Evolutionary conservation across 2,329 filamentous ascomycete species (phyloP), one percentile per base, ranked within the genome.

Genomic region (Clonostachys chloroleuca): DNA sequence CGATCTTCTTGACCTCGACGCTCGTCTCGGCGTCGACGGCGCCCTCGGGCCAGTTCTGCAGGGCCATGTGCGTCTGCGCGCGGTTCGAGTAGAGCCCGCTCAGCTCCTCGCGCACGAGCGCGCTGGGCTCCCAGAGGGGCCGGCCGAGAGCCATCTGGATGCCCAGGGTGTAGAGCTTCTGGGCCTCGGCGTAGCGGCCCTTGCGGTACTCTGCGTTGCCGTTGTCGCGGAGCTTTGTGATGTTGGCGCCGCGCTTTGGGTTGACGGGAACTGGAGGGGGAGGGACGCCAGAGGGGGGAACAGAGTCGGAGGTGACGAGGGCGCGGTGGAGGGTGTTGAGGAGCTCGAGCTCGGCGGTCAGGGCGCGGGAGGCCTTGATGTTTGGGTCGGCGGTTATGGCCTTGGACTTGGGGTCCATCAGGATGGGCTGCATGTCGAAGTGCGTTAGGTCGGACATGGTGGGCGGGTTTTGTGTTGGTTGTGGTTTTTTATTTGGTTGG

Each of bases 201-300:
- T 92, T 92, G 67, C 89, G 87, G 75, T 89, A 92, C 56, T 88
- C 83, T 49, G 73, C 73, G 74, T 96, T 96, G 59, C 90, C 92
- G 48, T 80, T 80, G 65, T 97, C 94, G 64, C 91, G 89, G 55
- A 97, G 84, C 72, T 97, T 97, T 69, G 77, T 82, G 68, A 99
- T 87, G 63, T 92, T 84, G 35, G 89, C 90, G 54, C 81, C 85
- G 61, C 92, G 89, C 73, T 96, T 96, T 45, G 90, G 92, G 75
- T 96, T 95, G 52, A 96, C 86, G 50, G 92, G 92, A 40, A 95
- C 79, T 0, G 94, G 94, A 0, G 92, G 87, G 6, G 92, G 91
- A 0, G 92, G 92, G 17, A 90, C 74, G 43, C 70, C 77, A 49
- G 81, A 77, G 33, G 73, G 66, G 41, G 81, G 77, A 56, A 90